Conservation (phyloP, 805 yeast genomes). For the Jamesozyma spencerorum region DNA sequence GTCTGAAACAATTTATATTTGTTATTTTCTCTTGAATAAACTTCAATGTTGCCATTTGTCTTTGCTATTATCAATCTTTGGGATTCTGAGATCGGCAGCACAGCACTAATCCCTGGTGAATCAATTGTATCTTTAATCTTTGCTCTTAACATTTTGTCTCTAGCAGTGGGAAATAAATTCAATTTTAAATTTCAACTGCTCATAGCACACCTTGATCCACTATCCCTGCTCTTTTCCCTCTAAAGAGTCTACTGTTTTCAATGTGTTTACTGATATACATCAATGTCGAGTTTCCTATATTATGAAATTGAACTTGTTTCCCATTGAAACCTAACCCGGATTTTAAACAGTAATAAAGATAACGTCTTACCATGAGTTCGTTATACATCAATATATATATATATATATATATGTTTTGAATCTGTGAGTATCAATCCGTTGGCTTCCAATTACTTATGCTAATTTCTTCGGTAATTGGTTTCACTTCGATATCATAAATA, state of each 20-base stretch:
- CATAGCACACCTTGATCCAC: background rate
- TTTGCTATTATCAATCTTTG: conserved; percentile 22
- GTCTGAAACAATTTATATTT: conserved; percentile 21
- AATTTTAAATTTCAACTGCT: background rate
- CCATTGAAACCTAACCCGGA: no score
- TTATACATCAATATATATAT: no score
- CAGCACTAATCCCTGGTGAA: conserved; percentile 18
- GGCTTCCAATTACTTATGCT: no score
- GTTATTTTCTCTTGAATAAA: conserved; percentile 20
- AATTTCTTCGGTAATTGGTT: conserved; percentile 1
- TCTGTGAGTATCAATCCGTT: no score
- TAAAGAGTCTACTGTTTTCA: no score
- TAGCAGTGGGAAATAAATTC: background rate
- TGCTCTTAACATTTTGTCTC: conserved; percentile 16
- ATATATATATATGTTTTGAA: no score
- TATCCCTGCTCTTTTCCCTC: no score
- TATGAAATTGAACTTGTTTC: no score
- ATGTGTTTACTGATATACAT: no score
- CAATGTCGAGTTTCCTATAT: no score
- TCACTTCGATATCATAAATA: conserved; percentile 36
- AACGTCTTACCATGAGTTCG: no score
- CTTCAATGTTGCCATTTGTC: conserved; percentile 22
- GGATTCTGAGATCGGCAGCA: conserved; percentile 20
- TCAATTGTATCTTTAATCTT: conserved; percentile 13
- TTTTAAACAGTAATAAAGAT: no score